Evolutionary conservation across 345 rosid species (phyloP), one percentile per base, ranked within the genome.

Genomic region (Acer yangbiense): DNA sequence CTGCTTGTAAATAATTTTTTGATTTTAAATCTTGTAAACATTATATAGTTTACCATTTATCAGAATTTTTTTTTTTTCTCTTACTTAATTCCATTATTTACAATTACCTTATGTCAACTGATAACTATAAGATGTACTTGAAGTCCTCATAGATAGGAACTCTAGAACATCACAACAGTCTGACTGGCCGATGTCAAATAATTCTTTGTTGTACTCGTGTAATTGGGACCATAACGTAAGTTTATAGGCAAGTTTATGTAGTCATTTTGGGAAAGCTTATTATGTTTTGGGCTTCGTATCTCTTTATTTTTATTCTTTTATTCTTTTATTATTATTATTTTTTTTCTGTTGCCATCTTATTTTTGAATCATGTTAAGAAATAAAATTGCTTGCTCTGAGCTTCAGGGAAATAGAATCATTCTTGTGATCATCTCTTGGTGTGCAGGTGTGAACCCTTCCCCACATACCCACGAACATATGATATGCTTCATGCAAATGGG

Each of bases 361-460:
- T 39, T 72, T 60, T 41, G 29, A 74, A 7, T 48, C 23, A 10
- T 27, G 25, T 72, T 63, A 8, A 25, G 27, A 27, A 27, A 58
- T 58, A n/a, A 55, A 43, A 73, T 64, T 84, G 9, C 46, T 73
- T 23, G 16, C 12, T 70, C 52, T 58, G 13, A 29, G 50, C 71
- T 77, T 62, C 54, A 35, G 21, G 69, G 60, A 74, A 75, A 57
- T 44, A 74, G 21, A 43, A 65, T 55, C 13, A 54, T 25, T 48
- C 50, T 44, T 77, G 32, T 69, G 35, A 52, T 63, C 61, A 17
- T 83, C 80, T 74, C 8, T 76, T 80, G 71, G 50, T 62, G 41
- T 8, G 21, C 85, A 95, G 98, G 98, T 96, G 99, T 80, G 98
- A 96, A 83, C 92, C 98, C 55, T 96, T 96, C 87, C 98, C 99